Evolutionary conservation across 495 filamentous ascomycete genomes (phyloP).

Genomic region (Aspergillus bridgeri): DNA sequence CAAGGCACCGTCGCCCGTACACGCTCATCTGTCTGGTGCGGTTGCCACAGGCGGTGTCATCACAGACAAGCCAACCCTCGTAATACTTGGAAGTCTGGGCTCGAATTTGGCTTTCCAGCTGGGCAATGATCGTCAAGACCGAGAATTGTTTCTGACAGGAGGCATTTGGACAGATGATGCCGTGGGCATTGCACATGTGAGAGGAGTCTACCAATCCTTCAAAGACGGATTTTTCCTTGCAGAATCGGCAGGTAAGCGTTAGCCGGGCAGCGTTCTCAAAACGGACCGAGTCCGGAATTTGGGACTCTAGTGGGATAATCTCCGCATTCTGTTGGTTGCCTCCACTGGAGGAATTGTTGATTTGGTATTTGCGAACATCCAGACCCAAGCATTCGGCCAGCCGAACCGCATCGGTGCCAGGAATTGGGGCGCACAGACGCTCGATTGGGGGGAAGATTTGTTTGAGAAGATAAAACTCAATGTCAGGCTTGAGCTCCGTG

Average conservation of each 20-base stretch:
- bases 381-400: slow-evolving; percentile 92
- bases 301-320: slow-evolving; percentile 86
- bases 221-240: slow-evolving; percentile 67
- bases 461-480: slow-evolving; percentile 96
- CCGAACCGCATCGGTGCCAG: slow-evolving; percentile 81
- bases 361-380: slow-evolving; percentile 81
- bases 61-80: slow-evolving; percentile 84
- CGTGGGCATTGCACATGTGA: slow-evolving; percentile 62
- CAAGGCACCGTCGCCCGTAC: slow-evolving; percentile 85
- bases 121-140: slow-evolving; percentile 73
- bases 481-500: slow-evolving; percentile 73
- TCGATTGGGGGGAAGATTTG: slow-evolving; percentile 98
- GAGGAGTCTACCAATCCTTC: slow-evolving; percentile 63
- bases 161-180: slow-evolving; percentile 64
- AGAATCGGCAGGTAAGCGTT: slow-evolving; percentile 72
- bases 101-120: slow-evolving; percentile 81
- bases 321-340: slow-evolving; percentile 51
- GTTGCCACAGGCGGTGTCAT: slow-evolving; percentile 80
- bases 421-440: slow-evolving; percentile 93
- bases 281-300: slow-evolving; percentile 78
- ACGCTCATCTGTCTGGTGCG: slow-evolving; percentile 90
- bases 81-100: slow-evolving; percentile 79
- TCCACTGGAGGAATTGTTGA: slow-evolving; percentile 52
- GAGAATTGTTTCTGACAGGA: slow-evolving; percentile 61
- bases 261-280: slow-evolving; percentile 78